Conservation (phyloP, 1,139 yeast species). For the Sporopachydermia cereana region DNA sequence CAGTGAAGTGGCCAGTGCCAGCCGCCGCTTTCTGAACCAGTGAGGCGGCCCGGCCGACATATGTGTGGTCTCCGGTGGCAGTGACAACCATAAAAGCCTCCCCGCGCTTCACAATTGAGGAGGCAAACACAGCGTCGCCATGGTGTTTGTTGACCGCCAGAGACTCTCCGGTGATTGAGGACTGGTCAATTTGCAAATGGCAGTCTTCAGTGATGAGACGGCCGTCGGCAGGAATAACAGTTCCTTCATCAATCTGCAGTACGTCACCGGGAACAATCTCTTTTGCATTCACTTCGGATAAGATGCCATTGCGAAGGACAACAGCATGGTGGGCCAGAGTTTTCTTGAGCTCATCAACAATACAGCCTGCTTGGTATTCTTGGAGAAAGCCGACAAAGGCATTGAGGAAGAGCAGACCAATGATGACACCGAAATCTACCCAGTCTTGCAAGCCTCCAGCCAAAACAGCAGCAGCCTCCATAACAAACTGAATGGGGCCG, state of each 20-base stretch:
- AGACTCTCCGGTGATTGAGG: conserved; percentile 76
- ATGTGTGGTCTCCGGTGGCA: conserved; percentile 60
- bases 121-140: conserved; percentile 63
- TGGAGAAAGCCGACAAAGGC: conserved; percentile 58
- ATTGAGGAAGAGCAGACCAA: conserved; percentile 44
- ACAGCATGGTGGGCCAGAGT: conserved; percentile 83
- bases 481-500: conserved; percentile 58
- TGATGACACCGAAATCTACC: conserved; percentile 61
- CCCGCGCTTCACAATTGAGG: conserved; percentile 73
- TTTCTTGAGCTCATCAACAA: conserved; percentile 89
- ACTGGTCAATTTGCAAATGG: conserved; percentile 63
- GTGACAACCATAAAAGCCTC: conserved; percentile 66
- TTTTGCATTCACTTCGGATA: conserved; percentile 62
- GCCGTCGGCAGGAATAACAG: conserved; percentile 92
- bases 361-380: conserved; percentile 86
- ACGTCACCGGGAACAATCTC: conserved; percentile 93
- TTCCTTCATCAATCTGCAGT: conserved; percentile 87
- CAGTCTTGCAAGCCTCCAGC: conserved; percentile 65
- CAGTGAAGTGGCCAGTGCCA: conserved; percentile 70
- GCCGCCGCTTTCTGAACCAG: conserved; percentile 69
- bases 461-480: conserved; percentile 56
- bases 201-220: conserved; percentile 68
- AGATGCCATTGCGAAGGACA: conserved; percentile 75
- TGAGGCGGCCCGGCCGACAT: conserved; percentile 70
- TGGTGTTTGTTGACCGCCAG: conserved; percentile 63